Conservation (phyloP, 2,329 filamentous ascomycete species). For the Scedosporium minutisporum region DNA sequence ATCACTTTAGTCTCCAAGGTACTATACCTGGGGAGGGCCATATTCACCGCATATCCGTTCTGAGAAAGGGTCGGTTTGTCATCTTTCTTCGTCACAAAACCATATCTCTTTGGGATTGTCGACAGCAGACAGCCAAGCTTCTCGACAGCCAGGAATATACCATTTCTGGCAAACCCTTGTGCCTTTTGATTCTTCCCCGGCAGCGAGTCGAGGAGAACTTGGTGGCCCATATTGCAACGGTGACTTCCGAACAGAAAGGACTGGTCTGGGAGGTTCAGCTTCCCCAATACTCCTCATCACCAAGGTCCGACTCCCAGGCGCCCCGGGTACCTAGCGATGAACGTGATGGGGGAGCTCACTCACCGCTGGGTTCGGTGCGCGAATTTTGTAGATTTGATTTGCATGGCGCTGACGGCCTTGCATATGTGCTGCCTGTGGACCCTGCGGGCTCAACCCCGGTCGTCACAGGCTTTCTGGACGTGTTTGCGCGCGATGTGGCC, state of each 20-base stretch:
- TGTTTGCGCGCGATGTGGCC: slow-evolving; percentile 77
- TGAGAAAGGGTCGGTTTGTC: slow-evolving; percentile 69
- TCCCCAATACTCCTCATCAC: slow-evolving; percentile 33
- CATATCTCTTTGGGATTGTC: slow-evolving; percentile 73
- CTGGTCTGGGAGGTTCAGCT: slow-evolving; percentile 71
- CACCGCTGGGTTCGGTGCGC: slow-evolving; percentile 27
- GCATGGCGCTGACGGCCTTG: slow-evolving; percentile 45
- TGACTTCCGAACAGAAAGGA: slow-evolving; percentile 68
- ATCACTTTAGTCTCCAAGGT: slow-evolving; percentile 54
- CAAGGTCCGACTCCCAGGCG: background rate
- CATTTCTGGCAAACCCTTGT: slow-evolving; percentile 62
- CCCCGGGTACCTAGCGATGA: background rate
- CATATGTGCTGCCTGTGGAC: slow-evolving; percentile 71
- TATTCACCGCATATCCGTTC: slow-evolving; percentile 70
- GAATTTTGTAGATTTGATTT: slow-evolving; percentile 67
- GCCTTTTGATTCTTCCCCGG: slow-evolving; percentile 64
- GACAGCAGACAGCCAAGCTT: slow-evolving; percentile 45
- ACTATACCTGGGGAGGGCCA: slow-evolving; percentile 57
- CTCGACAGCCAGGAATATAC: slow-evolving; percentile 37
- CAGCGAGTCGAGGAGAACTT: slow-evolving; percentile 45
- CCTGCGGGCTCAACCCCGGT: slow-evolving; percentile 66
- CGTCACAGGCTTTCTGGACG: slow-evolving; percentile 70
- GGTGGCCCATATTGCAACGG: slow-evolving; percentile 65
- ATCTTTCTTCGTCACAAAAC: slow-evolving; percentile 66
- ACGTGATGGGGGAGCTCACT: background rate